These are phyloP conservation scores for Hanseniaspora pseudoguilliermondii DNA, from an alignment of 805 yeast genomes.

Conservation along the genomic window DNA sequence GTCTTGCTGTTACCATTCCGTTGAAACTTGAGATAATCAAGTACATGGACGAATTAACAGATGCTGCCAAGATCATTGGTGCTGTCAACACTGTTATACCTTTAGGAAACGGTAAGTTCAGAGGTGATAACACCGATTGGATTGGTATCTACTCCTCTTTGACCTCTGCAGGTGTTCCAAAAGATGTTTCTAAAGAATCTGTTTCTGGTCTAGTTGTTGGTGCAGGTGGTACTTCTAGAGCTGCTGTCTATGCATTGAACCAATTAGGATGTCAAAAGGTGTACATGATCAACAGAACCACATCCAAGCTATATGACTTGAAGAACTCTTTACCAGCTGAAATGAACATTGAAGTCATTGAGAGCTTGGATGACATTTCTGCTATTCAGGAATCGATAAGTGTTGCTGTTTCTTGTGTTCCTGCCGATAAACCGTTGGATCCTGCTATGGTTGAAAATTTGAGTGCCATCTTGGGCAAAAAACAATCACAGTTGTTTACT, in stretches of 20 bases:
- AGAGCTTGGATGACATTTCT: slow-evolving; percentile 34
- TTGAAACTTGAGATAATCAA: slow-evolving; percentile 69
- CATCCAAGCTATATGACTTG: slow-evolving; percentile 47
- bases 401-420: slow-evolving; percentile 66
- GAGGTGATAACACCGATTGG: slow-evolving; percentile 95
- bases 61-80: slow-evolving; percentile 73
- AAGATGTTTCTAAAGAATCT: slow-evolving; percentile 28
- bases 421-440: slow-evolving; percentile 66
- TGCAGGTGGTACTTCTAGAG: slow-evolving; percentile 95
- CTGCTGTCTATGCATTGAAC: slow-evolving; percentile 79
- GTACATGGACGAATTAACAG: slow-evolving; percentile 50
- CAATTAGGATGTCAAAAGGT: slow-evolving; percentile 65
- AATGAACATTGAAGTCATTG: slow-evolving; percentile 48
- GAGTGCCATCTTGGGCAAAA: slow-evolving; percentile 18
- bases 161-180: slow-evolving; percentile 46
- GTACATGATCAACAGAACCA: slow-evolving; percentile 71
- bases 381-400: slow-evolving; percentile 34
- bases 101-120: slow-evolving; percentile 34
- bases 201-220: slow-evolving; percentile 67
- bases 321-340: slow-evolving; percentile 46
- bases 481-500: slow-evolving; percentile 26
- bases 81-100: slow-evolving; percentile 84
- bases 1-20: slow-evolving; percentile 93
- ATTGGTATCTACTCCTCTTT: slow-evolving; percentile 69
- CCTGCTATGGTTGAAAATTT: slow-evolving; percentile 35